Conservation (phyloP, 768 basidiomycete genomes). For the Rhizopogon vesiculosus region DNA sequence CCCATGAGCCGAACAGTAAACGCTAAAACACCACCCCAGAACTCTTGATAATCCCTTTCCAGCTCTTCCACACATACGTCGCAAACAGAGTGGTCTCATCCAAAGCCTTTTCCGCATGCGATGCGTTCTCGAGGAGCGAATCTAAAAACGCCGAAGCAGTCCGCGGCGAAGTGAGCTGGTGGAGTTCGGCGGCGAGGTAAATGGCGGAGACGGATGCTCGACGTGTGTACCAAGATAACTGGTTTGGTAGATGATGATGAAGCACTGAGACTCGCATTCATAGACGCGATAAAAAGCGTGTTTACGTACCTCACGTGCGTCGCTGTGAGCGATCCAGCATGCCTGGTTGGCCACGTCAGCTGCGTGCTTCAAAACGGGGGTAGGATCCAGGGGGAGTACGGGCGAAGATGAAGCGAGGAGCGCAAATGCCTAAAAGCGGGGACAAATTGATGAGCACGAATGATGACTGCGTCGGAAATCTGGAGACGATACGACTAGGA, state of each 20-base stretch:
- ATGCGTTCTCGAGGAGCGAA: conserved; percentile 49
- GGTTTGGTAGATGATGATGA: neutral
- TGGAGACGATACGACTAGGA: neutral
- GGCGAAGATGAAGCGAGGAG: conserved; percentile 52
- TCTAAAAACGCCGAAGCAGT: conserved; percentile 67
- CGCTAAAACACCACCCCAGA: conserved; percentile 38
- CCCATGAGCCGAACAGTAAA: too few species aligned
- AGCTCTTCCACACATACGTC: conserved; percentile 61
- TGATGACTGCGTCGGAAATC: too few species aligned
- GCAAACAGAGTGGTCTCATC: conserved; percentile 53
- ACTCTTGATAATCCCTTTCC: conserved; percentile 69
- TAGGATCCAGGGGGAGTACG: conserved; percentile 50
- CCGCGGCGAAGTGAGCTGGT: conserved; percentile 73
- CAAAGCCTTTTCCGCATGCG: conserved; percentile 39
- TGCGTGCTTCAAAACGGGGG: conserved; percentile 58
- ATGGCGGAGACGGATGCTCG: conserved; percentile 61
- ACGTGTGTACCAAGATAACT: conserved; percentile 73
- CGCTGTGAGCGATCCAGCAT: conserved; percentile 53
- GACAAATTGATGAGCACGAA: neutral
- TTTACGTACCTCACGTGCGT: conserved; percentile 50
- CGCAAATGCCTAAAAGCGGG: conserved; percentile 64
- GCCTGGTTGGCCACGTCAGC: conserved; percentile 64
- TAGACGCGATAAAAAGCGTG: too few species aligned
- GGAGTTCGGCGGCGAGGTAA: conserved; percentile 77
- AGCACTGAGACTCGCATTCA: neutral